Percentiles rank a stretch among this genome's conserved stretches.
Evolutionary conservation across 1,284 basidiomycete species (phyloP).

Genomic region (Sphaerobolus stellatus): DNA sequence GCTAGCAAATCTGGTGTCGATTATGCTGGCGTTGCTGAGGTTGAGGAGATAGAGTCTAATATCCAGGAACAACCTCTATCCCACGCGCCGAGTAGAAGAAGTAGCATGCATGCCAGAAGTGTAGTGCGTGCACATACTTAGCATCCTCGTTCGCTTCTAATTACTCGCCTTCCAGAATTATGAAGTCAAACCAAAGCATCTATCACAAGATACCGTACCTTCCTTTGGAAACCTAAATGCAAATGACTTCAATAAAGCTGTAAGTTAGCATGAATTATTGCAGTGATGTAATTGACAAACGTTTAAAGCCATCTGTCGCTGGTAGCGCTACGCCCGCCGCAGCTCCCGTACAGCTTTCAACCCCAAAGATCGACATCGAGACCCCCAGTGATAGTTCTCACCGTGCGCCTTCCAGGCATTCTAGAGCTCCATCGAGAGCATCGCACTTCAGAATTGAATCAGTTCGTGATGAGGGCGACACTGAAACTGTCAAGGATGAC

Average conservation of each 20-base stretch:
- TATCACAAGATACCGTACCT: constrained; percentile 11
- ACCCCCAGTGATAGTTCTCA: constrained; percentile 3
- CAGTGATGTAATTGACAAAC: no score
- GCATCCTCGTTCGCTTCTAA: neutral
- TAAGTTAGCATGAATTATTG: no score
- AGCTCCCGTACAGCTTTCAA: neutral
- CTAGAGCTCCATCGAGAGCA: constrained; percentile 8
- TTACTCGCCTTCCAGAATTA: neutral
- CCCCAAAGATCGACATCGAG: constrained; percentile 6
- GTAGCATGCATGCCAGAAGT: constrained; percentile 5
- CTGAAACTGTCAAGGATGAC: constrained; percentile 7
- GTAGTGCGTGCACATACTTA: neutral
- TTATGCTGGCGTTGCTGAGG: constrained; percentile 10
- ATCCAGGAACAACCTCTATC: constrained; percentile 8
- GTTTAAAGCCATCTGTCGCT: no score
- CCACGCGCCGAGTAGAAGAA: constrained; percentile 2
- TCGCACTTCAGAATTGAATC: constrained; percentile 7
- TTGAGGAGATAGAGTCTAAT: constrained; percentile 12
- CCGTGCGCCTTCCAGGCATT: constrained; percentile 6
- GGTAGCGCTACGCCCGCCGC: neutral
- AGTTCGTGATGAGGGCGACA: constrained; percentile 9
- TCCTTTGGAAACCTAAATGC: constrained; percentile 12
- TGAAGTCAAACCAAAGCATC: constrained; percentile 5
- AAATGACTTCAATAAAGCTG: constrained; percentile 3
- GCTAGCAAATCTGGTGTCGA: constrained; percentile 13